Evolutionary conservation across 108 stramenopile species (phyloP).

Genomic region (Craspedostauros australis): DNA sequence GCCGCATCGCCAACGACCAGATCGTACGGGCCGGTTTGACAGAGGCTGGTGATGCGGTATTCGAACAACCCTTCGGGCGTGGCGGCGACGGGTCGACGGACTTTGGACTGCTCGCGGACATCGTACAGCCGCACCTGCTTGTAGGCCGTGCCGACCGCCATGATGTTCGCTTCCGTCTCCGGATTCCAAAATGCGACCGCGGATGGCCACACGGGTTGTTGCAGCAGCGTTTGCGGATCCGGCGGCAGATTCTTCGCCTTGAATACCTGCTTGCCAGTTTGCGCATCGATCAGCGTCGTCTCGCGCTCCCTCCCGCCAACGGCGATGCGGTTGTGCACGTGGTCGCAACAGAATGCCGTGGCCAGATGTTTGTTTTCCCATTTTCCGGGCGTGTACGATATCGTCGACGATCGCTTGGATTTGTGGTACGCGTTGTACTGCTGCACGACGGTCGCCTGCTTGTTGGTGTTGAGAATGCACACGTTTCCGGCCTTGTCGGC

Average conservation of each 20-base stretch:
- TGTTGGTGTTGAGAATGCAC: constrained; percentile 17
- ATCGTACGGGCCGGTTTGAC: constrained; percentile 37
- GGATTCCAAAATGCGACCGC: constrained; percentile 45
- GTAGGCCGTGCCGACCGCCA: constrained; percentile 78
- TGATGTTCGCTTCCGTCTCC: constrained; percentile 18
- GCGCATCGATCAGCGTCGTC: constrained; percentile 53
- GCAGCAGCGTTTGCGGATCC: constrained; percentile 78
- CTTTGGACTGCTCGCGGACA: constrained; percentile 44
- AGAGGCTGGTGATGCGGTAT: constrained; percentile 65
- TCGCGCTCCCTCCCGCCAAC: constrained; percentile 75
- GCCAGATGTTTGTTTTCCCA: constrained; percentile 43
- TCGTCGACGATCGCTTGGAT: constrained; percentile 18
- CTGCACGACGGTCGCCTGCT: constrained; percentile 16
- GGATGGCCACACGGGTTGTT: constrained; percentile 76
- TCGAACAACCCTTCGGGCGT: constrained; percentile 48
- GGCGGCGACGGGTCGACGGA: constrained; percentile 53
- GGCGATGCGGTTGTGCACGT: constrained; percentile 28
- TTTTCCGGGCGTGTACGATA: constrained; percentile 59
- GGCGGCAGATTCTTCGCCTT: constrained; percentile 84
- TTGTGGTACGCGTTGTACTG: constrained; percentile 27
- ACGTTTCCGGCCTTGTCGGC: constrained; percentile 30
- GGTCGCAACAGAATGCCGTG: constrained; percentile 49
- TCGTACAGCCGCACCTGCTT: constrained; percentile 79
- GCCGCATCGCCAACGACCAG: constrained; percentile 63
- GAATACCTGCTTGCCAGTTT: constrained; percentile 54